Conservation (phyloP, 2,329 filamentous ascomycete genomes). For the Metarhizium album region DNA sequence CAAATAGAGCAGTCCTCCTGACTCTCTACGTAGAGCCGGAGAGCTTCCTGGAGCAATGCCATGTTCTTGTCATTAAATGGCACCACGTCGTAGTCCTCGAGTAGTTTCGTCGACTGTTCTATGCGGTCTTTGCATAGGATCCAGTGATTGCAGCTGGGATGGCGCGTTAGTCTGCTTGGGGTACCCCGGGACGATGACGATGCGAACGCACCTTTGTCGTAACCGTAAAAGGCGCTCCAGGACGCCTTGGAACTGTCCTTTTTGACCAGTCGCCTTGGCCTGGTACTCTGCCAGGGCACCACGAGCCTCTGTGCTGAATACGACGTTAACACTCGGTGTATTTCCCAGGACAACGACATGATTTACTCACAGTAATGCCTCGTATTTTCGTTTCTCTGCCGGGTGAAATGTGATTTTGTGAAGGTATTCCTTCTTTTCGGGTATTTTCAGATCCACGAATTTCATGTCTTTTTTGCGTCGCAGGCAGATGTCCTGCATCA, state of each 20-base stretch:
- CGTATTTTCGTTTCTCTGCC: constrained; percentile 69
- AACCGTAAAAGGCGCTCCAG: constrained; percentile 74
- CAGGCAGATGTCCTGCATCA: constrained; percentile 74
- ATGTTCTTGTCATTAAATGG: constrained; percentile 62
- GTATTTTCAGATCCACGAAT: constrained; percentile 73
- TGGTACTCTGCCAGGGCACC: constrained; percentile 56
- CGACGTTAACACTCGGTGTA: constrained; percentile 12
- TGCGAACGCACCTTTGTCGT: constrained; percentile 51
- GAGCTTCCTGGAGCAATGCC: constrained; percentile 59
- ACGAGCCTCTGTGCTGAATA: constrained; percentile 55
- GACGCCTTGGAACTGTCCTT: constrained; percentile 58
- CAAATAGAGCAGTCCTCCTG: constrained; percentile 80
- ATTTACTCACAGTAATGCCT: constrained; percentile 51
- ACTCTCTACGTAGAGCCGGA: constrained; percentile 66
- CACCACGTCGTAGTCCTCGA: constrained; percentile 58
- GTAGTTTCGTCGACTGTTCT: constrained; percentile 56
- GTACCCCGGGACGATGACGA: background rate
- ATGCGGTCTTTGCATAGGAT: constrained; percentile 66
- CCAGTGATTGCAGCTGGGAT: constrained; percentile 68
- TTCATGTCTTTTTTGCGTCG: constrained; percentile 80
- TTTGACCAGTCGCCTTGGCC: constrained; percentile 29
- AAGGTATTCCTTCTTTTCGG: constrained; percentile 66
- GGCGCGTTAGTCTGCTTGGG: background rate
- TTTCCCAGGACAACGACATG: background rate
- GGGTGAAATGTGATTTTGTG: constrained; percentile 62